Conservation (phyloP, 371 early-diverging fungal genomes). For the Lichtheimia corymbifera region DNA sequence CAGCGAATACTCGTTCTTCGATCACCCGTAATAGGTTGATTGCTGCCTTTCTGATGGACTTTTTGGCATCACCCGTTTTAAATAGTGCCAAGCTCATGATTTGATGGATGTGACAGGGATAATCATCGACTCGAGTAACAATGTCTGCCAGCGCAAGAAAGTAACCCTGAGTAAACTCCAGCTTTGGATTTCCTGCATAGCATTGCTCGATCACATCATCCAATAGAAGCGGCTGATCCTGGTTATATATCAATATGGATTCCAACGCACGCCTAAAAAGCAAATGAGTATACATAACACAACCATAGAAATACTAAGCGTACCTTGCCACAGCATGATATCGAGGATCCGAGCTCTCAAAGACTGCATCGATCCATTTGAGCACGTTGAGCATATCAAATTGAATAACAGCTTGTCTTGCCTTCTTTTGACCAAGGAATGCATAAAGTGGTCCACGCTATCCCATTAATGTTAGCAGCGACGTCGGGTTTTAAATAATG, state of each 20-base stretch:
- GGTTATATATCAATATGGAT: constrained; percentile 72
- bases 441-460: constrained; percentile 70
- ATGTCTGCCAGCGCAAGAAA: constrained; percentile 77
- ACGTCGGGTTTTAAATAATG: too few relatives aligned
- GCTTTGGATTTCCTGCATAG: constrained; percentile 69
- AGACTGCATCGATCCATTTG: constrained; percentile 72
- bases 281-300: not conserved
- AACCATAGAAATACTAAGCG: not conserved
- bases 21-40: constrained; percentile 74
- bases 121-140: constrained; percentile 55
- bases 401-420: constrained; percentile 58
- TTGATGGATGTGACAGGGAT: constrained; percentile 63
- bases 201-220: constrained; percentile 72
- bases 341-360: constrained; percentile 59
- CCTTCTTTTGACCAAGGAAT: constrained; percentile 63
- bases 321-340: constrained; percentile 49
- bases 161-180: constrained; percentile 70
- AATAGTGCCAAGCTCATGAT: constrained; percentile 80
- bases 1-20: constrained; percentile 68
- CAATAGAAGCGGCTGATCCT: constrained; percentile 61
- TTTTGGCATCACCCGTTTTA: constrained; percentile 78
- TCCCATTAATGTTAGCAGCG: not conserved
- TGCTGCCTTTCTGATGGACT: constrained; percentile 76
- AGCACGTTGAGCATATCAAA: constrained; percentile 59
- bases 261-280: constrained; percentile 56